Base-by-base conservation (phyloP, 1,284 basidiomycete genomes). In the Malassezia dermatis region DNA sequence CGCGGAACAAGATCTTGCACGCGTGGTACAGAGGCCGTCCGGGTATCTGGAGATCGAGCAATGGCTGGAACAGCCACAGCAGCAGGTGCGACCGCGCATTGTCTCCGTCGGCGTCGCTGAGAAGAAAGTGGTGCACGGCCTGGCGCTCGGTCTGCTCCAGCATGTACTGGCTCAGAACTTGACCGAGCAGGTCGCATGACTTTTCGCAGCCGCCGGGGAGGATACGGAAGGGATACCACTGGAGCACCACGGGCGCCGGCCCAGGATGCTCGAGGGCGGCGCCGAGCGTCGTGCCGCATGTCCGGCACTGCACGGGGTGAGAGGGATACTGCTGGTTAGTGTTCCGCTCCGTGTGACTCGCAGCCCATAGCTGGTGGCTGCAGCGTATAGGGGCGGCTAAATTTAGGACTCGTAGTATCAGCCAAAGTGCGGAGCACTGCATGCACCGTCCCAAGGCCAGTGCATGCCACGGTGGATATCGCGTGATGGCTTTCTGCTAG, bases 361-460 rank as follows among this genome's bases (percentile, higher is more conserved):
- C 46, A 27, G n/a, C 44, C 28, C 26, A 17, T 28, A 26, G 31
- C 32, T 17, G 31, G 19, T 28, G n/a, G 42, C 34, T 21, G 32
- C 41, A 34, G 55, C 42, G 55, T 57, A 52, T 50, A n/a, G 13
- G 15, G 8, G 30, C n/a, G 21, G 41, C n/a, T 35, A 1, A 21
- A 42, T 56, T 8, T 56, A 23, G 55, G 55, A 57, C 55, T 37
- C 55, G 45, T 57, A 57, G 55, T 57, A 57, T 57, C 55, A 57
- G 55, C 48, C 45, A 44, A 24, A 49, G 26, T 48, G 54, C 43
- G 8, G 15, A 12, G 41, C 49, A 51, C 41, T 27, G 49, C 46
- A 48, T 8, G 21, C 46, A n/a, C 34, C 34, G 17, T 48, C 39
- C 37, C 10, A 10, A 5, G 35, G 47, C 23, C 34, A 21, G 24